Evolutionary conservation across 1,284 basidiomycete species (phyloP).

Genomic region (Ceratobasidium sp.): DNA sequence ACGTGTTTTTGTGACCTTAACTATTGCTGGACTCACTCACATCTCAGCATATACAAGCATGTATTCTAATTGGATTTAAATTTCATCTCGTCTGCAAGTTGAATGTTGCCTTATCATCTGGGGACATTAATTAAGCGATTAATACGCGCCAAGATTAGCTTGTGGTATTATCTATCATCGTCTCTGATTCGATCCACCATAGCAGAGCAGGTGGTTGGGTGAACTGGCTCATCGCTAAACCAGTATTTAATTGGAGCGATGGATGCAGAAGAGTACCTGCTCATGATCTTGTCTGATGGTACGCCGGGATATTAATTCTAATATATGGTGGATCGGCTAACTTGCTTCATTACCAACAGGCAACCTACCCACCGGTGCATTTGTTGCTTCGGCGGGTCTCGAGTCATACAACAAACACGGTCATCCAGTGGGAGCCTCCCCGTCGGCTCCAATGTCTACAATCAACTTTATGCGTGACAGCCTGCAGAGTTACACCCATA

Average conservation of each 20-base stretch:
- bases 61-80: slow-evolving; percentile 3
- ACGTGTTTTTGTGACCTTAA: background rate
- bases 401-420: slow-evolving; percentile 92
- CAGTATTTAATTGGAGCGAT: slow-evolving; percentile 7
- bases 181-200: background rate
- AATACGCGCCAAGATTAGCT: no score
- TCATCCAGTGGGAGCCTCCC: slow-evolving; percentile 46
- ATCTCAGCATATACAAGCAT: slow-evolving; percentile 17
- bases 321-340: background rate
- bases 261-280: slow-evolving; percentile 56
- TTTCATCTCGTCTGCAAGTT: no score
- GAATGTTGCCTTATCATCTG: background rate
- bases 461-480: slow-evolving; percentile 73
- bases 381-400: slow-evolving; percentile 90
- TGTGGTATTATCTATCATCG: background rate
- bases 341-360: slow-evolving; percentile 44
- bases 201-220: no score
- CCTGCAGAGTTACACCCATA: slow-evolving; percentile 74
- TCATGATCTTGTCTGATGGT: slow-evolving; percentile 75
- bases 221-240: background rate
- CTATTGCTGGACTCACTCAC: background rate
- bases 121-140: background rate
- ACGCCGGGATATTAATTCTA: no score
- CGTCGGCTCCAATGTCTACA: slow-evolving; percentile 49
- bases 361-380: slow-evolving; percentile 87